A percentile compares a stretch with the other conserved stretches of the same genome.
Conservation (phyloP, 176 grass and related monocot genomes). For the Aegilops bicornis region DNA sequence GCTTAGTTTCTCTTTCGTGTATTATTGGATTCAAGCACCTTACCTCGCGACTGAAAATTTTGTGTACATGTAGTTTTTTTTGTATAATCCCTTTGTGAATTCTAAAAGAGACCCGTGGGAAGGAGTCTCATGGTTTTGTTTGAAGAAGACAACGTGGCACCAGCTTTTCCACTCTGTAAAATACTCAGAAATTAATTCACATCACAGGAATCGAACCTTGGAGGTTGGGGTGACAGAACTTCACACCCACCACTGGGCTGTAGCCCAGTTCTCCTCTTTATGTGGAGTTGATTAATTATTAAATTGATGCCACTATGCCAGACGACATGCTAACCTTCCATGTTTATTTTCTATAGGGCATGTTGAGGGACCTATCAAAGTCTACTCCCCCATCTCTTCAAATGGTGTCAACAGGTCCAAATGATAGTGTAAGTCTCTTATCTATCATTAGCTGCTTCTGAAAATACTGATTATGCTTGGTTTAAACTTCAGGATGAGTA, state of each 20-base stretch:
- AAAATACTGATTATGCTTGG: neutral
- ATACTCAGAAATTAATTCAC: neutral
- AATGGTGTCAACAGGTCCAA: slow-evolving; percentile 37
- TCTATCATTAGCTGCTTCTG: neutral
- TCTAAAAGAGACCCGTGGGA: neutral
- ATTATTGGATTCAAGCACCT: neutral
- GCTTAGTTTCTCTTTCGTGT: neutral
- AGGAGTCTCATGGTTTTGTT: slow-evolving; percentile 2
- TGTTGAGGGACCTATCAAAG: slow-evolving; percentile 89
- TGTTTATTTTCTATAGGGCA: slow-evolving; percentile 56
- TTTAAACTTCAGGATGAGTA: neutral
- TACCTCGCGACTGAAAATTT: neutral
- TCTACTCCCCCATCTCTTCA: slow-evolving; percentile 45
- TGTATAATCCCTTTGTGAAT: neutral
- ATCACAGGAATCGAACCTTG: neutral
- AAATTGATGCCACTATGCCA: neutral
- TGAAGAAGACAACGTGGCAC: neutral
- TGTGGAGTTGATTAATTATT: neutral
- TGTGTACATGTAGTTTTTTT: neutral
- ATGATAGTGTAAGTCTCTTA: slow-evolving; percentile 64
- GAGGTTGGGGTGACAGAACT: neutral
- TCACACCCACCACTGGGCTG: neutral
- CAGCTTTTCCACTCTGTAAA: neutral
- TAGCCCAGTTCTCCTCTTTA: neutral
- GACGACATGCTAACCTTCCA: neutral